Base-by-base conservation (phyloP, 495 filamentous ascomycete genomes). In the Chlorociboria aeruginascens region DNA sequence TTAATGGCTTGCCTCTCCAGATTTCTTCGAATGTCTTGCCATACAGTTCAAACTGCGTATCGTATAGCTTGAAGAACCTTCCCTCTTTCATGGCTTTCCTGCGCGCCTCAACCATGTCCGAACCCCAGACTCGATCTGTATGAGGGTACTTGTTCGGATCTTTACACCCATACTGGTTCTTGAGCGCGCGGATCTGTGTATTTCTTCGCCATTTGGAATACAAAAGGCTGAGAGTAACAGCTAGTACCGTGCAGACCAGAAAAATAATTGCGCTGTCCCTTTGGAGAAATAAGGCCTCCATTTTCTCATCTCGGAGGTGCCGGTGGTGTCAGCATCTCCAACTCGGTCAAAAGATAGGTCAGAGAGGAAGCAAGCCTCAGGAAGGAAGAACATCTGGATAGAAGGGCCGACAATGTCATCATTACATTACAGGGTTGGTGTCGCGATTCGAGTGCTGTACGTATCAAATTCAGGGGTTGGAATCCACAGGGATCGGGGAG, bases 11-110 rank as follows among this genome's bases (percentile, higher is more conserved):
- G 28, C 43, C 32, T 8, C n/a, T 20, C 43, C 28, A 35, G n/a
- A n/a, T 46, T 32, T 37, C 43, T 35, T 46, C 30, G 31, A 35
- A 46, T 14, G 41, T 43, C 29, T 32, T 43, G 9, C 41, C 41
- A n/a, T 43, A 43, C 14, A 10, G 8, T 28, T 25, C 14, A 14
- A 43, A 43, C 9, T 43, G 13, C 1, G 13, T n/a, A 16, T 10
- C 25, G 4, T 43, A 30, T 3, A 43, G 25, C 29, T 30, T 25
- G 41, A 28, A 28, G 41, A 28, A 43, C 3, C 41, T 25, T 8
- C 14, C 41, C 14, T 43, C 41, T 13, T 43, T 25, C 41, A 25
- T 28, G 3, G 41, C 41, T 10, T 30, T 32, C 14, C 7, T 14
- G 1, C 41, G 41, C 3, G 10, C 20, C 13, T 14, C 7, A 12